Evolutionary conservation across 768 basidiomycete species (phyloP).

Genomic region (Mycena indigotica): DNA sequence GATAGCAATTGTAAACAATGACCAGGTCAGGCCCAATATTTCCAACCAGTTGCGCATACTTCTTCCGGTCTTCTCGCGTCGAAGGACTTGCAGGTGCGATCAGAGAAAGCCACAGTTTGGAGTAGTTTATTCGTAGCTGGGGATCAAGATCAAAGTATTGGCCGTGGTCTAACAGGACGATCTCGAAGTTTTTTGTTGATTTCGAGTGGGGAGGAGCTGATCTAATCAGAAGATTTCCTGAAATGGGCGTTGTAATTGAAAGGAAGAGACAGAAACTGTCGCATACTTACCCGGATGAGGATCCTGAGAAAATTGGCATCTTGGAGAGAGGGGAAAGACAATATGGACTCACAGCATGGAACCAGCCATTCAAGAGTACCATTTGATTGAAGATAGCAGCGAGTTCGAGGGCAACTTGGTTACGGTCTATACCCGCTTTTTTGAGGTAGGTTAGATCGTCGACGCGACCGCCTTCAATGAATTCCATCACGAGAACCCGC

Average conservation of each 20-base stretch:
- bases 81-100: conserved; percentile 71
- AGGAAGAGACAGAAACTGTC: conserved; percentile 4
- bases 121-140: conserved; percentile 78
- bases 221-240: conserved; percentile 90
- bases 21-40: conserved; percentile 89
- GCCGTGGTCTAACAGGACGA: conserved; percentile 92
- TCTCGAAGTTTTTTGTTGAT: conserved; percentile 94
- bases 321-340: conserved; percentile 4
- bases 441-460: conserved; percentile 87
- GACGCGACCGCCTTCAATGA: conserved; percentile 83
- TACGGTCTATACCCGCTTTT: conserved; percentile 83
- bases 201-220: conserved; percentile 60
- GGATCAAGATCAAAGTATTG: conserved; percentile 89
- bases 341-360: conserved; percentile 50
- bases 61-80: conserved; percentile 68
- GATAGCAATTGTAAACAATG: no score
- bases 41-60: conserved; percentile 89
- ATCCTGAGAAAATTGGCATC: conserved; percentile 52
- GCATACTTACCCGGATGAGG: conserved; percentile 72
- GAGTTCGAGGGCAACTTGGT: conserved; percentile 89
- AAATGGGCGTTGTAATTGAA: background rate
- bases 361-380: conserved; percentile 95
- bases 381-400: conserved; percentile 90
- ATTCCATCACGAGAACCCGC: conserved; percentile 93
- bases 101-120: conserved; percentile 89